These are phyloP conservation scores for Diplosphaera chodatii DNA, from an alignment of 139 green algal species.

Conservation along the genomic window DNA sequence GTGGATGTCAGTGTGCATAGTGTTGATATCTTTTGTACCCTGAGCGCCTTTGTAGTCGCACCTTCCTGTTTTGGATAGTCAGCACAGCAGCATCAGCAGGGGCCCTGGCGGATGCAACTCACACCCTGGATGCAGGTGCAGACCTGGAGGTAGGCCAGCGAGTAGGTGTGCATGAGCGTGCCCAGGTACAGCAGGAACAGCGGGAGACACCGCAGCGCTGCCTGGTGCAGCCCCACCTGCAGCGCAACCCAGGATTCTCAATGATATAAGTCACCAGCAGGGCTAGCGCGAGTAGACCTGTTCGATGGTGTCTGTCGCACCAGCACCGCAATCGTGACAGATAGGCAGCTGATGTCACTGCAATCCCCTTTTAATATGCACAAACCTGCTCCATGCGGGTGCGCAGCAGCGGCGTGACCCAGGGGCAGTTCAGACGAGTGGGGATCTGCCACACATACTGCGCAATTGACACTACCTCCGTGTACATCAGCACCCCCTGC, in stretches of 20 bases:
- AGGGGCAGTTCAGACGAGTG: constrained; percentile 25
- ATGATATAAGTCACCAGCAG: too few relatives aligned
- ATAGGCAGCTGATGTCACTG: too few relatives aligned
- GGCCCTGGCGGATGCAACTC: too few relatives aligned
- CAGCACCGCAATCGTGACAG: too few relatives aligned
- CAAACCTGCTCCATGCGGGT: not conserved
- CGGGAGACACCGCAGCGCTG: constrained; percentile 32
- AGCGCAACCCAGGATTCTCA: too few relatives aligned
- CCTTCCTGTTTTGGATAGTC: not conserved
- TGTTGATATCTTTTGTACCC: too few relatives aligned
- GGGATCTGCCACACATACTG: constrained; percentile 65
- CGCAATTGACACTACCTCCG: constrained; percentile 44
- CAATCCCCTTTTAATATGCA: not conserved
- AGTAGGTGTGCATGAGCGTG: constrained; percentile 66
- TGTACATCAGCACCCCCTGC: constrained; percentile 50
- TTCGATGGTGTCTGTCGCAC: too few relatives aligned
- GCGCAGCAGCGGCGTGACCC: constrained; percentile 9
- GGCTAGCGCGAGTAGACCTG: too few relatives aligned
- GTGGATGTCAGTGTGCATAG: too few relatives aligned
- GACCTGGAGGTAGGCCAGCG: constrained; percentile 20
- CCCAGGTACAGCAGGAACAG: constrained; percentile 77
- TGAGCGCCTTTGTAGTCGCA: too few relatives aligned
- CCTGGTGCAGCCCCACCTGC: constrained; percentile 46
- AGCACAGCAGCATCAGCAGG: not conserved
- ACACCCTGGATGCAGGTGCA: not conserved